phyloP scores from a whole-genome alignment of 2,329 filamentous ascomycete species.

The Scedosporium minutisporum region DNA sequence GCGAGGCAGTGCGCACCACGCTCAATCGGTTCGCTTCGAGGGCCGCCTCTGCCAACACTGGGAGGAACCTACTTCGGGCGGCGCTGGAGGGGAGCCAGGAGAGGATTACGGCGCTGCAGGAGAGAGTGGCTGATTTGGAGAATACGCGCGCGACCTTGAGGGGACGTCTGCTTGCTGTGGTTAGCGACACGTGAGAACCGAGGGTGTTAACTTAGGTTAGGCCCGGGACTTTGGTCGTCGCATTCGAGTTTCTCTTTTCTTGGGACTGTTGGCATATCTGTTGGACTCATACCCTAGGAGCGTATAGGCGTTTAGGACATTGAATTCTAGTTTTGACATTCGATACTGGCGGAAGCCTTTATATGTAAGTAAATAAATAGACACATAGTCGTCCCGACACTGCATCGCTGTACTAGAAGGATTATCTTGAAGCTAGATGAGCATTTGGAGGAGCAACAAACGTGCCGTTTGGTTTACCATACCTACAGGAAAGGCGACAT shows the following conservation, averaged over 20 bases:
- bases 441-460: too few species aligned
- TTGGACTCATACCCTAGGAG: not conserved
- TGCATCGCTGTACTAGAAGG: too few species aligned
- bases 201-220: not conserved
- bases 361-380: too few species aligned
- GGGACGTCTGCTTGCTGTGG: not conserved
- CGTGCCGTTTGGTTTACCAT: too few species aligned
- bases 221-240: not conserved
- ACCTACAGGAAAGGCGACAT: too few species aligned
- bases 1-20: constrained; percentile 28
- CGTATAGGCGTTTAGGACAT: not conserved
- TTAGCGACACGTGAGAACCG: not conserved
- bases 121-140: constrained; percentile 28
- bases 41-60: constrained; percentile 51
- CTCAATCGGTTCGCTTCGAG: constrained; percentile 48
- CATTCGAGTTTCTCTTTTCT: too few species aligned
- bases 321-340: not conserved
- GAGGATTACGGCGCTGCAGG: constrained; percentile 26
- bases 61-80: constrained; percentile 56
- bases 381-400: not conserved
- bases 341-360: not conserved
- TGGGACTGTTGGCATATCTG: not conserved
- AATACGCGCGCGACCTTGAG: constrained; percentile 13
- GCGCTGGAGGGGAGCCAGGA: constrained; percentile 53
- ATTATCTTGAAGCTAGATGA: too few species aligned